Evolutionary conservation across 2,329 filamentous ascomycete genomes (phyloP).

Genomic region (Blumeria graminis): DNA sequence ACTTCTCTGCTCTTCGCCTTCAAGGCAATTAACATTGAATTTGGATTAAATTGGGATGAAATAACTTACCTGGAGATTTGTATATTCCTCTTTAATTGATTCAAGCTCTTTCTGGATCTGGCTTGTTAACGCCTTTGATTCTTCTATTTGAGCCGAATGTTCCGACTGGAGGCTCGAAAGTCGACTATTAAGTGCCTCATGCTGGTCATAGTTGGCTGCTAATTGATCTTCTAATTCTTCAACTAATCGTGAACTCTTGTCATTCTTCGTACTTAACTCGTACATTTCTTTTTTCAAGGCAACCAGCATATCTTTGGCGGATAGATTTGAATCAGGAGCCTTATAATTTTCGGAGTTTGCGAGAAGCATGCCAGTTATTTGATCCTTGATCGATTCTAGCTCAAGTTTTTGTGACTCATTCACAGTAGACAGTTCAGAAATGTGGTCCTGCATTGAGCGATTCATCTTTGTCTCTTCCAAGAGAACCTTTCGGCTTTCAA

Average conservation of each 20-base stretch:
- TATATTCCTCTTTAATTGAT: slow-evolving; percentile 41
- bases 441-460: slow-evolving; percentile 28
- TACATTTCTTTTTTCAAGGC: slow-evolving; percentile 41
- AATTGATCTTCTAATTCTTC: slow-evolving; percentile 95
- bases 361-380: slow-evolving; percentile 27
- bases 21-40: slow-evolving; percentile 4
- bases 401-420: slow-evolving; percentile 36
- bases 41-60: too few species aligned
- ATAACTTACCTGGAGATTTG: slow-evolving; percentile 34
- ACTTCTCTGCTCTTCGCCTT: slow-evolving; percentile 38
- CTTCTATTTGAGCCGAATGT: slow-evolving; percentile 51
- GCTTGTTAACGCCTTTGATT: slow-evolving; percentile 40
- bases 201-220: slow-evolving; percentile 83
- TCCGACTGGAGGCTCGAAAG: slow-evolving; percentile 61
- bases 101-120: slow-evolving; percentile 47
- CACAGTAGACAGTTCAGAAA: slow-evolving; percentile 29
- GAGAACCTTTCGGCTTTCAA: slow-evolving; percentile 34
- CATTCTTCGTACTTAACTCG: slow-evolving; percentile 43
- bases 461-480: slow-evolving; percentile 32
- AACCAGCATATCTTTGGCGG: slow-evolving; percentile 29
- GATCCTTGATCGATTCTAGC: slow-evolving; percentile 33
- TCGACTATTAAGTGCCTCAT: slow-evolving; percentile 62
- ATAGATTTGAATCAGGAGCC: slow-evolving; percentile 20
- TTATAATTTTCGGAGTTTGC: slow-evolving; percentile 21
- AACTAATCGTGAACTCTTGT: slow-evolving; percentile 76